Evolutionary conservation across 1,284 basidiomycete genomes (phyloP), one percentile per base, ranked within the genome.

Genomic region (Trichosporon faecale): DNA sequence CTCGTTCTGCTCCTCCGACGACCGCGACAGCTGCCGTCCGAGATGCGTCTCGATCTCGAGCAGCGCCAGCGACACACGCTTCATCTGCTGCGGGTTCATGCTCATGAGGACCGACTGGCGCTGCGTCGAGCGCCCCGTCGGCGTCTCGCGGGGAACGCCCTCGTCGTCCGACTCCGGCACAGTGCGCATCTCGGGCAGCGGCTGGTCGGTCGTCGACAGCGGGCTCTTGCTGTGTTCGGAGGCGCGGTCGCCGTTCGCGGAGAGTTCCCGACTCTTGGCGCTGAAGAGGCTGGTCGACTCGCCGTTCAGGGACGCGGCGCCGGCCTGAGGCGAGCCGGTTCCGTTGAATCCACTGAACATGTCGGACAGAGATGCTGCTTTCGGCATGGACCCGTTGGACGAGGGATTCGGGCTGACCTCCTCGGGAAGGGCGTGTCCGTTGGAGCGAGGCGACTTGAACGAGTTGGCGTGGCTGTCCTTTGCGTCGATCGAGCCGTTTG

Each of bases 11-110:
- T 60, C 52, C 11, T 68, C 71, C 14, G 74, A 70, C 9, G 44
- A 31, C 12, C 52, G 57, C 29, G 57, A n/a, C 57, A 61, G 27
- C 57, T 61, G 16, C 7, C 29, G 66, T 29, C 66, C 72, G 18
- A 80, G 70, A 49, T 76, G 69, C 16, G 71, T 72, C 37, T 79
- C 80, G 64, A 82, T 80, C 67, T 82, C 80, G 11, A 77, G 65
- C 23, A 83, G 70, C 3, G 81, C 81, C 55, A 75, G 63, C 0
- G 81, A 83, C 14, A 83, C 80, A 11, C 81, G 74, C 68, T 80
- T 80, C 16, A 77, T 72, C 69, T 82, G 80, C 7, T 77, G 76
- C 0, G 79, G 75, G 35, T 75, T 77, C 63, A 82, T 66, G 9
- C 74, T 76, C 3, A 75, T 69, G 4, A 83, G 69, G 23, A 79